Evolutionary conservation across 352 stramenopile species (phyloP).

Genomic region (Thalassiosira ordinaria): DNA sequence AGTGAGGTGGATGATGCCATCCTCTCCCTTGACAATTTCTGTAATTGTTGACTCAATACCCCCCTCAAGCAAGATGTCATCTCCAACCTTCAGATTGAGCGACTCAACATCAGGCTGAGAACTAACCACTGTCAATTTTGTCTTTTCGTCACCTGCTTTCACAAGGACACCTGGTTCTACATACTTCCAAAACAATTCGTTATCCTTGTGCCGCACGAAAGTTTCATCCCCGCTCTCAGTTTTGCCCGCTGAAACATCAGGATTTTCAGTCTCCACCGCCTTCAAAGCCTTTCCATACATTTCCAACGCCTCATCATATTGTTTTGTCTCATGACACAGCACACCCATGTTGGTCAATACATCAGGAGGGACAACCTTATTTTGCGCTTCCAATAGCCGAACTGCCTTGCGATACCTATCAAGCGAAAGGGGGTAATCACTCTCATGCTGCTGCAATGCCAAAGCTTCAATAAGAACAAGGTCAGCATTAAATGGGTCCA

Average conservation of each 20-base stretch:
- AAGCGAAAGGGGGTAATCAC: constrained; percentile 69
- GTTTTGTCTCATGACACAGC: constrained; percentile 77
- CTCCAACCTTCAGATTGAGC: constrained; percentile 56
- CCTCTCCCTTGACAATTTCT: constrained; percentile 35
- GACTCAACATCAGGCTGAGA: constrained; percentile 38
- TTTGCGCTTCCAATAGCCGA: constrained; percentile 66
- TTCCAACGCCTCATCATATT: constrained; percentile 81
- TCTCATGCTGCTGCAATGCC: constrained; percentile 81
- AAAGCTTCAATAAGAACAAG: constrained; percentile 78
- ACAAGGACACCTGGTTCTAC: constrained; percentile 56
- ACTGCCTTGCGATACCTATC: constrained; percentile 83
- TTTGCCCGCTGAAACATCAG: constrained; percentile 33
- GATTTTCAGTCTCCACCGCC: constrained; percentile 55
- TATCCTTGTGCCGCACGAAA: constrained; percentile 66
- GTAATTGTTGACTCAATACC: constrained; percentile 33
- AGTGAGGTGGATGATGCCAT: constrained; percentile 43
- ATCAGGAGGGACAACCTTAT: constrained; percentile 56
- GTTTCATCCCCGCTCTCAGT: constrained; percentile 28
- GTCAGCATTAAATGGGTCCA: constrained; percentile 83
- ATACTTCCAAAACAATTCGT: constrained; percentile 78
- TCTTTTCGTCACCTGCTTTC: constrained; percentile 36
- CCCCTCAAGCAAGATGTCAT: constrained; percentile 51
- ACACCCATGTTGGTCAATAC: constrained; percentile 83
- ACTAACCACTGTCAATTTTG: constrained; percentile 39
- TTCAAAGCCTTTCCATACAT: constrained; percentile 73